Evolutionary conservation across 1,139 yeast genomes (phyloP).

Genomic region (Pichia sp.): DNA sequence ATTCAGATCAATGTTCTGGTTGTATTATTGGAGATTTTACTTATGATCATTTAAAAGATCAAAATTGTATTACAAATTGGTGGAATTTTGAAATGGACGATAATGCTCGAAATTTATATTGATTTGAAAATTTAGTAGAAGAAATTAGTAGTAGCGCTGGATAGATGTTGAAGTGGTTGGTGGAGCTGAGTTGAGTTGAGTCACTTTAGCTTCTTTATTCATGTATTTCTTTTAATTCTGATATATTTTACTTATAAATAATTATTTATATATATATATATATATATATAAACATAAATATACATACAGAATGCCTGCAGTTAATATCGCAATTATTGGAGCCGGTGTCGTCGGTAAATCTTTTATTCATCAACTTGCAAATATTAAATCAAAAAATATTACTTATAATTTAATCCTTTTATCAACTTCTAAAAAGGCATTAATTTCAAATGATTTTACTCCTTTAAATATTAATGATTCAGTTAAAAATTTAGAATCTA

Average conservation of each 20-base stretch:
- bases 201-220: too few relatives aligned
- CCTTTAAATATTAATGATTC: constrained; percentile 63
- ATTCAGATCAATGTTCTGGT: constrained; percentile 30
- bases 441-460: constrained; percentile 59
- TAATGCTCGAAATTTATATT: constrained; percentile 29
- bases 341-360: constrained; percentile 96
- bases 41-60: constrained; percentile 41
- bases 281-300: too few relatives aligned
- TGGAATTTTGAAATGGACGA: constrained; percentile 51
- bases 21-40: constrained; percentile 45
- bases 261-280: too few relatives aligned
- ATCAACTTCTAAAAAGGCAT: constrained; percentile 66
- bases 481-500: constrained; percentile 37
- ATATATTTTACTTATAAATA: too few relatives aligned
- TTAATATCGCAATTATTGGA: constrained; percentile 78
- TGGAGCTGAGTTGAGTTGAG: too few relatives aligned
- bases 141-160: too few relatives aligned
- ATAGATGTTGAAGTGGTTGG: too few relatives aligned
- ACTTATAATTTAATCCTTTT: constrained; percentile 72
- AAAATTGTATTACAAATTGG: constrained; percentile 75
- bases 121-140: background rate
- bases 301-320: constrained; percentile 37
- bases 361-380: constrained; percentile 66
- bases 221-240: too few relatives aligned
- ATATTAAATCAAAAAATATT: constrained; percentile 33